phyloP scores from a whole-genome alignment of 2,329 filamentous ascomycete genomes.

The Macrophomina pseudophaseolina region DNA sequence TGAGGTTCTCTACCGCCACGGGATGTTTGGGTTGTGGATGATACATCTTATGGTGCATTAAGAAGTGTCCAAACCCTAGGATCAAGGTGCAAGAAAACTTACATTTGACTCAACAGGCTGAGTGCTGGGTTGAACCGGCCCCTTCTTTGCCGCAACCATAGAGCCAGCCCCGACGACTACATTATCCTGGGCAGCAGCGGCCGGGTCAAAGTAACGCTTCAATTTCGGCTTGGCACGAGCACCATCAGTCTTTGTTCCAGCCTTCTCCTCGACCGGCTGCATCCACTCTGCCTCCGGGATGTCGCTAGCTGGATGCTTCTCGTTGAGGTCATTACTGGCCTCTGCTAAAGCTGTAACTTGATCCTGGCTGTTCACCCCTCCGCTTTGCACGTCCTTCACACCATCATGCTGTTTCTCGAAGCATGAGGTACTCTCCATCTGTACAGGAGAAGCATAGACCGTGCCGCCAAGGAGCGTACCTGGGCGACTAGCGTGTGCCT shows the following conservation, averaged over 20 bases:
- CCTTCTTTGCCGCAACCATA: background rate
- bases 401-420: background rate
- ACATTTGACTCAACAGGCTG: background rate
- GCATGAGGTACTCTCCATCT: background rate
- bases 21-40: background rate
- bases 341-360: background rate
- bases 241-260: background rate
- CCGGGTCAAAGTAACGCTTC: constrained; percentile 1
- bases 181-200: background rate
- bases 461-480: background rate
- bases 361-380: background rate
- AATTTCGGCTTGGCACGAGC: background rate
- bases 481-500: background rate
- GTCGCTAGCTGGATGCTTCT: background rate
- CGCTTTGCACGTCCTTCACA: background rate
- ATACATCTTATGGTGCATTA: background rate
- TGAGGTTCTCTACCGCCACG: background rate
- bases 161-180: background rate
- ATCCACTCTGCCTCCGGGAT: constrained; percentile 10
- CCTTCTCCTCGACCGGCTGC: background rate
- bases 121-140: too few species aligned
- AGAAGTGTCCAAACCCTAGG: background rate
- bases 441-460: background rate
- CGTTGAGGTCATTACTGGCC: background rate
- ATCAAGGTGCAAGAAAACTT: background rate